Conservation (phyloP, 1,284 basidiomycete species). For the Apiotrichum gracile region DNA sequence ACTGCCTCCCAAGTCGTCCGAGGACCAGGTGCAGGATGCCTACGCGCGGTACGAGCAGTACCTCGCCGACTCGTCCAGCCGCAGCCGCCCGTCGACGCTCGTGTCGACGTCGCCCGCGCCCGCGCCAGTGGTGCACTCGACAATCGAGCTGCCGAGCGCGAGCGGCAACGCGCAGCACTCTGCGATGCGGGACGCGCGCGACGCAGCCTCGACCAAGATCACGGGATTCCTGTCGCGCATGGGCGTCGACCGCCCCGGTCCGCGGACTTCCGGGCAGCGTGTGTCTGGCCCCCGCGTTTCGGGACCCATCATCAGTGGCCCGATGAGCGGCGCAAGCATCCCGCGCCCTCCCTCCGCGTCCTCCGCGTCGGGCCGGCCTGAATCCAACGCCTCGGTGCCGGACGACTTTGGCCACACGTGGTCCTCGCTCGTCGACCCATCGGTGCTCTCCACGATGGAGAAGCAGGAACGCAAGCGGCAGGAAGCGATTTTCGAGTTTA, state of each 20-base stretch:
- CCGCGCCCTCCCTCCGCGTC: neutral
- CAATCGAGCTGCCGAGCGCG: no score
- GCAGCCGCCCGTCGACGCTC: neutral
- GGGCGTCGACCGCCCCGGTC: neutral
- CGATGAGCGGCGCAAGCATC: neutral
- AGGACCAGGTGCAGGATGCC: constrained; percentile 65
- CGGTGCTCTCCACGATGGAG: constrained; percentile 70
- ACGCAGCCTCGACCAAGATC: constrained; percentile 5
- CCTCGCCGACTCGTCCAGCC: constrained; percentile 49
- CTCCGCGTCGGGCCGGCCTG: neutral
- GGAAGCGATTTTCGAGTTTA: constrained; percentile 85
- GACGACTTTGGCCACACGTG: constrained; percentile 60
- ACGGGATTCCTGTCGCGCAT: constrained; percentile 29
- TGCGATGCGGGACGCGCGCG: neutral
- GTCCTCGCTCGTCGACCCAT: constrained; percentile 80
- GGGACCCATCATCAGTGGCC: constrained; percentile 1
- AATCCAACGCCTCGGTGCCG: neutral
- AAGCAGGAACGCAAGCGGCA: constrained; percentile 73
- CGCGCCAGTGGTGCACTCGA: neutral
- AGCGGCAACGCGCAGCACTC: neutral
- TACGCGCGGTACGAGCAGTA: constrained; percentile 83
- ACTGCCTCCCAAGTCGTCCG: neutral
- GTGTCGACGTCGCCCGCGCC: neutral
- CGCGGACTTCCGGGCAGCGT: no score
- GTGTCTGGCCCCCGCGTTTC: neutral